Evolutionary conservation across 176 grass and related monocot species (phyloP), one percentile per base, ranked within the genome.

Genomic region (Triticum timopheevii): DNA sequence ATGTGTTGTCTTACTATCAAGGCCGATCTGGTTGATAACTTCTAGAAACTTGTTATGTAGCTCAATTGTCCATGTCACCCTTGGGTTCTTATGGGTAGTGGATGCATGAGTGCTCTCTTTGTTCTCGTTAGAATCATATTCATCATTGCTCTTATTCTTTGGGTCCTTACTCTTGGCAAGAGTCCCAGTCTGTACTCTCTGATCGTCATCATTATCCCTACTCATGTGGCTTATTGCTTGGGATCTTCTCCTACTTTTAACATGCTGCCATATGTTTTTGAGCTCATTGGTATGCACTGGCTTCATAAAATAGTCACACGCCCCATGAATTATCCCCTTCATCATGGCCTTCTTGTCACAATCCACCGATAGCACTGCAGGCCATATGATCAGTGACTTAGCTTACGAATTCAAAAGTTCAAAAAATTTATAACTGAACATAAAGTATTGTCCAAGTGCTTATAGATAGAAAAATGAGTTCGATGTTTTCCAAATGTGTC

Each of bases 41-140:
- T 80, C 63, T 19, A 95, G 54, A 65, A 98, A 98, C 56, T 81
- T 90, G 17, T 34, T 39, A 36, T 98, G 95, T 58, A 95, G 76
- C 2, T 87, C 83, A 28, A 62, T 4, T 4, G 77, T 69, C 93
- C 95, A 98, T 35, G 73, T 25, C 5, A 98, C 20, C 86, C 93
- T 88, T 63, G 63, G 61, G 65, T 65, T 98, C 77, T 88, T 98
- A 1, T 45, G 44, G 1, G 54, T 63, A 11, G 39, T 75, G 3
- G 40, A 12, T 42, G 47, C 4, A 4, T 85, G 19, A 15, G 1
- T 47, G 0, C 82, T 81, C 4, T 90, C 61, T 4, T 20, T 79
- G 22, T 72, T 80, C 17, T 78, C 83, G 19, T 74, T 75, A 56
- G 31, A 34, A 63, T 62, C 34, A 31, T 89, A 12, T 10, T 22